phyloP scores from a whole-genome alignment of 202 grass and related monocot genomes.

The Hordeum pubiflorum region DNA sequence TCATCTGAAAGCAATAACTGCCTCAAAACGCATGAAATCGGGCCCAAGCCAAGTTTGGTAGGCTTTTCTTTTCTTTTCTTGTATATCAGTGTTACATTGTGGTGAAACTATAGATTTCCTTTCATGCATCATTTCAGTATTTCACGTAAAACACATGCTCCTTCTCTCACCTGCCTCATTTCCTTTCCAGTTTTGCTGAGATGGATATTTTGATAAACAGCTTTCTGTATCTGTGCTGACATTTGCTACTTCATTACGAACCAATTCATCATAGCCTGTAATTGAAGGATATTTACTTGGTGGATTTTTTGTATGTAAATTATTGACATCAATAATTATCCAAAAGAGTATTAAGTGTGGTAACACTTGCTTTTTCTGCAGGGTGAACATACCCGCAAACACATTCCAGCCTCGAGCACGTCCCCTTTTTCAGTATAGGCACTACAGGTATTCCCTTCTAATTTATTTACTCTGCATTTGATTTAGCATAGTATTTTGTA shows the following conservation, averaged over 20 bases:
- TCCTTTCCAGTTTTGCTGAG: neutral
- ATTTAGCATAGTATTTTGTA: conserved; percentile 10
- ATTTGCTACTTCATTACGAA: neutral
- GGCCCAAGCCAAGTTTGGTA: conserved; percentile 95
- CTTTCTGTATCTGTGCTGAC: neutral
- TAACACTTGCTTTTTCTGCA: conserved; percentile 29
- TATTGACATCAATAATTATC: conserved; percentile 8
- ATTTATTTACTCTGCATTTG: conserved; percentile 14
- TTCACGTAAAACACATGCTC: neutral
- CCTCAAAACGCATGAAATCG: conserved; percentile 85
- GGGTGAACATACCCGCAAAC: conserved; percentile 79
- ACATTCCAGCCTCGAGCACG: conserved; percentile 86
- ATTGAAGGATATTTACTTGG: neutral
- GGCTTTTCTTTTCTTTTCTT: conserved; percentile 13
- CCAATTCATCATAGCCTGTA: neutral
- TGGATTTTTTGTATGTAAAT: neutral
- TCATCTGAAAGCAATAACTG: conserved; percentile 97
- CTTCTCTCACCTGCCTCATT: neutral
- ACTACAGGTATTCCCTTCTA: conserved; percentile 72
- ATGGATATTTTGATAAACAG: neutral
- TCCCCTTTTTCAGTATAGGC: conserved; percentile 89
- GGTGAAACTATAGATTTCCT: conserved; percentile 13
- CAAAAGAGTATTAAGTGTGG: conserved; percentile 5
- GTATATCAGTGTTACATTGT: conserved; percentile 5
- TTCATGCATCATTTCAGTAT: conserved; percentile 23